Evolutionary conservation across 305 asterid species (phyloP).

Genomic region (Ruellia speciosa): DNA sequence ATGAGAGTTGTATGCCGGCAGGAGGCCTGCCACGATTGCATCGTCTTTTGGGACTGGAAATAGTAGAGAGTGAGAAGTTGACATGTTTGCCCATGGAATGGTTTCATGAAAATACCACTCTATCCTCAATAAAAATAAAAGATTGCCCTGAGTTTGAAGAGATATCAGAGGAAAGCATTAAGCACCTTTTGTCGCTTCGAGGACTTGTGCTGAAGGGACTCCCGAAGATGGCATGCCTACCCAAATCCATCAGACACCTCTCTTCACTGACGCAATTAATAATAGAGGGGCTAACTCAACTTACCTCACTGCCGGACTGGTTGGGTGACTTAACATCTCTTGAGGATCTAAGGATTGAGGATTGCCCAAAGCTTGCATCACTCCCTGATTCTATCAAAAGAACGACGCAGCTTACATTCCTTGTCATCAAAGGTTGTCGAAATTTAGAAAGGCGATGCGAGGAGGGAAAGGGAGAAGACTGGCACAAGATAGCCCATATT

Average conservation of each 20-base stretch:
- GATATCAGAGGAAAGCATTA: background rate
- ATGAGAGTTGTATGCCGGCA: background rate
- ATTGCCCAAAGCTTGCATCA: slow-evolving; percentile 14
- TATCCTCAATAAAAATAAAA: background rate
- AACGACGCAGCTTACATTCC: background rate
- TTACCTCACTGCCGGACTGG: slow-evolving; percentile 15
- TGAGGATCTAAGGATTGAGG: background rate
- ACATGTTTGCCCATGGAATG: background rate
- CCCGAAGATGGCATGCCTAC: slow-evolving; percentile 8
- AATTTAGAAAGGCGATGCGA: slow-evolving; percentile 19
- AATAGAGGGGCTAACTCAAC: background rate
- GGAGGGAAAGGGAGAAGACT: slow-evolving; percentile 5
- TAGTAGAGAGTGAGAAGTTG: background rate
- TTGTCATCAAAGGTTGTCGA: background rate
- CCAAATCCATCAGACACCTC: slow-evolving; percentile 13
- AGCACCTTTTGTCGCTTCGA: background rate
- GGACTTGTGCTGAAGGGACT: rapidly evolving
- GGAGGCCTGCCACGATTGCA: background rate
- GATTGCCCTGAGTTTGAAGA: background rate
- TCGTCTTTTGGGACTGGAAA: background rate
- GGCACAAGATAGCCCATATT: slow-evolving; percentile 25
- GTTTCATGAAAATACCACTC: background rate
- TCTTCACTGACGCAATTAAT: background rate
- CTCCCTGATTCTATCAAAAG: slow-evolving; percentile 5
- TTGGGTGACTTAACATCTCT: slow-evolving; percentile 1